A percentile compares a stretch with the other conserved stretches of the same genome.
phyloP scores from a whole-genome alignment of 345 rosid species.

The Syzygium aqueum region DNA sequence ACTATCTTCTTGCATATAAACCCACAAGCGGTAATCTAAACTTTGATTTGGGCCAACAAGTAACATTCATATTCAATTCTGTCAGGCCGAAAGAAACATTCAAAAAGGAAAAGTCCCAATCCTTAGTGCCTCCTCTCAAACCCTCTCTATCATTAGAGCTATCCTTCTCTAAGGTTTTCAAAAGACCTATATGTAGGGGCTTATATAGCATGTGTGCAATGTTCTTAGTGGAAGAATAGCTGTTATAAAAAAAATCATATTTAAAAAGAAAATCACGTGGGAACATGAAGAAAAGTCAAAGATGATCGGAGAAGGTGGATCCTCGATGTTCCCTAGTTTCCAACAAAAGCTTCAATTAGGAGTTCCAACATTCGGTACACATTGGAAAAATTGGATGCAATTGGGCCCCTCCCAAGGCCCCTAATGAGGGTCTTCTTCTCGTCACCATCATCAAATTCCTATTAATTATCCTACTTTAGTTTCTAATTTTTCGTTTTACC shows the following conservation, averaged over 20 bases:
- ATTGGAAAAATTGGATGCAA: not conserved
- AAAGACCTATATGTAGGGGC: not conserved
- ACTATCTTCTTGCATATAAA: not conserved
- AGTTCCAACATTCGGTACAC: not conserved
- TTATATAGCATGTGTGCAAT: not conserved
- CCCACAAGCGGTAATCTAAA: not conserved
- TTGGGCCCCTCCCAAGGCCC: not conserved
- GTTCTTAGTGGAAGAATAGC: not conserved
- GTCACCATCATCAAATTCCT: not conserved
- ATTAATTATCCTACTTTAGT: not conserved
- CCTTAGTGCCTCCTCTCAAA: not conserved
- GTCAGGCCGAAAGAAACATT: not conserved
- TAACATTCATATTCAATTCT: not conserved
- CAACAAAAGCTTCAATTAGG: constrained; percentile 21
- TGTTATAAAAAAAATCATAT: not conserved
- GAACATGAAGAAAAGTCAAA: not conserved
- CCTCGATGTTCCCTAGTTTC: constrained; percentile 22
- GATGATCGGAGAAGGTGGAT: not conserved
- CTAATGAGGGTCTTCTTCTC: not conserved
- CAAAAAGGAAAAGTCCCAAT: not conserved
- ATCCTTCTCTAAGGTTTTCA: not conserved
- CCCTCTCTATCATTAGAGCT: not conserved
- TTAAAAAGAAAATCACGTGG: not conserved
- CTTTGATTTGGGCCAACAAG: not conserved
- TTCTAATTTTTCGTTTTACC: not conserved